phyloP scores from a whole-genome alignment of 257 asterid genomes.

The Rubia yunnanensis region DNA sequence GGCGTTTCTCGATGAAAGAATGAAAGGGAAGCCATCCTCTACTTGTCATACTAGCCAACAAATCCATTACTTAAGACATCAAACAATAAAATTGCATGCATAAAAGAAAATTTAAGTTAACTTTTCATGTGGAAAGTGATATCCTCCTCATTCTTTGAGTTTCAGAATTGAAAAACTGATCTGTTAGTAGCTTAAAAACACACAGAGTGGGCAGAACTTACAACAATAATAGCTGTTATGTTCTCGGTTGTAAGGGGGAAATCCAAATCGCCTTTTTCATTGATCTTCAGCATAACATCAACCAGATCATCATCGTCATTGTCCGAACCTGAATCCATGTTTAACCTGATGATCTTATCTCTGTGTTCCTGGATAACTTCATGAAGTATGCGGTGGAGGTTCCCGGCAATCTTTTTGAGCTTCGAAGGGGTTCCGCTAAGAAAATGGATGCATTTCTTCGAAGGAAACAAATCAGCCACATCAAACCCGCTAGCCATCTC shows the following conservation, averaged over 20 bases:
- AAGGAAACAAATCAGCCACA: conserved; percentile 21
- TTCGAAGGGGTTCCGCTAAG: conserved; percentile 11
- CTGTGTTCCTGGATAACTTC: conserved; percentile 12
- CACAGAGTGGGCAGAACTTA: background rate
- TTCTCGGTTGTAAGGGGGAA: conserved; percentile 1
- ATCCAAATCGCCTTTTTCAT: conserved; percentile 1
- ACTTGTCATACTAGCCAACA: too few relatives aligned
- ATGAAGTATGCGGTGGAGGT: conserved; percentile 11
- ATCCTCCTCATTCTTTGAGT: background rate
- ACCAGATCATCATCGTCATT: conserved; percentile 12
- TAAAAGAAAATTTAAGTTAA: too few relatives aligned
- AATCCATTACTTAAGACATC: too few relatives aligned
- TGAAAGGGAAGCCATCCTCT: too few relatives aligned
- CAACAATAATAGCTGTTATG: conserved; percentile 7
- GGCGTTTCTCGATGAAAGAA: too few relatives aligned
- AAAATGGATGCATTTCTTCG: conserved; percentile 9
- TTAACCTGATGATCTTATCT: background rate
- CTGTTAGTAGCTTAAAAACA: background rate
- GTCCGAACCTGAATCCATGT: background rate
- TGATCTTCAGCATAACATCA: conserved; percentile 13
- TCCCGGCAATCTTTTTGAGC: conserved; percentile 1
- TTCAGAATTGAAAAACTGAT: background rate
- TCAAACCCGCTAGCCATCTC: conserved; percentile 6
- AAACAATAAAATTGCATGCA: background rate
- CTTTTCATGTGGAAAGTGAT: background rate